Percentiles rank a stretch among this genome's conserved stretches.
Evolutionary conservation across 179 eudicot genomes (phyloP).

Genomic region (Sideroxylon spinosum): DNA sequence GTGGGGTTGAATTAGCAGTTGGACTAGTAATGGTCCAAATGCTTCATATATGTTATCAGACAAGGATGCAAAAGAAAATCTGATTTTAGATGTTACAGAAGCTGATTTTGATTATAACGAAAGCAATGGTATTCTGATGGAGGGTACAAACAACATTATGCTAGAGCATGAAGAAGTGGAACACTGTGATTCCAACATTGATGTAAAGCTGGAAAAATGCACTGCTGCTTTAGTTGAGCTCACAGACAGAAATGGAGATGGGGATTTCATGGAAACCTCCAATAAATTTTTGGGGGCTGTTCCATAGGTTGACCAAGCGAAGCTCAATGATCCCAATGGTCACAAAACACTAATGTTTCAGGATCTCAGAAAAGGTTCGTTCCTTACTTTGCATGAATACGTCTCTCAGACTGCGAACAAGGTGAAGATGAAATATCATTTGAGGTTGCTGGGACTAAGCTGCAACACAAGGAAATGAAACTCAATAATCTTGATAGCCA

Average conservation of each 20-base stretch:
- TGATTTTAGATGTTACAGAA: background rate
- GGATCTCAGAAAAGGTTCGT: background rate
- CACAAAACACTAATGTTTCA: conserved; percentile 15
- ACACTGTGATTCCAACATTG: background rate
- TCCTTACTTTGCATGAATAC: background rate
- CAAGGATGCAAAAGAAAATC: background rate
- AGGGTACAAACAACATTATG: background rate
- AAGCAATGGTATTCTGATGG: background rate
- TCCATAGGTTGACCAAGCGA: background rate
- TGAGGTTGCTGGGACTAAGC: background rate
- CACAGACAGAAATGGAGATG: background rate
- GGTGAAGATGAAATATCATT: background rate
- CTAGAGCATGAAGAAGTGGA: background rate
- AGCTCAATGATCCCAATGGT: background rate
- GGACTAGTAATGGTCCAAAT: background rate
- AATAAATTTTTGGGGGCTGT: background rate
- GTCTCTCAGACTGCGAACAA: background rate
- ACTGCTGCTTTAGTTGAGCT: background rate
- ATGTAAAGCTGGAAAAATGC: background rate
- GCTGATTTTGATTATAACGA: background rate
- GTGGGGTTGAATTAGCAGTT: background rate
- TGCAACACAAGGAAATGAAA: conserved; percentile 1
- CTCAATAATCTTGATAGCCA: background rate
- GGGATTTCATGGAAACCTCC: background rate
- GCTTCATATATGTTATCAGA: background rate